These are phyloP conservation scores for Mucor irregularis DNA, from an alignment of 371 early-diverging fungal species.

Conservation along the genomic window DNA sequence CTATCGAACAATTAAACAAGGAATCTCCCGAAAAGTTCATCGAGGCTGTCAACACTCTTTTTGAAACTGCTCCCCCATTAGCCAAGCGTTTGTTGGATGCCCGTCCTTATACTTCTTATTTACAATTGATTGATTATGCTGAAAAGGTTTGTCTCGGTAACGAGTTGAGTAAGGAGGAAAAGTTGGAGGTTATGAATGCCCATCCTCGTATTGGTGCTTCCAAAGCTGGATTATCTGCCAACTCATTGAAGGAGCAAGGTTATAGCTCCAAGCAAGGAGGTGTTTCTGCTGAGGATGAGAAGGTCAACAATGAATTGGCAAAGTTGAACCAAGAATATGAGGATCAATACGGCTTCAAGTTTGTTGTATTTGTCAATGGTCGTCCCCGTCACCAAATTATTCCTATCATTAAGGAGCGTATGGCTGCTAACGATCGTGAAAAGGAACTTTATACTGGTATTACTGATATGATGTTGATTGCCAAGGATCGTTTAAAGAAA, in stretches of 20 bases:
- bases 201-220: conserved; percentile 91
- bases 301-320: conserved; percentile 41
- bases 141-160: conserved; percentile 46
- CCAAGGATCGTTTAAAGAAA: conserved; percentile 75
- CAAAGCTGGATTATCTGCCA: conserved; percentile 66
- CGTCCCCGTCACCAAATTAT: conserved; percentile 71
- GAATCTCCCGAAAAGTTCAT: conserved; percentile 56
- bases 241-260: conserved; percentile 80
- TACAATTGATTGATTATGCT: conserved; percentile 63
- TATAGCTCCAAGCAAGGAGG: conserved; percentile 31
- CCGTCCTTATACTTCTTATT: conserved; percentile 71
- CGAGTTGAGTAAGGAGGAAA: conserved; percentile 59
- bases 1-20: conserved; percentile 73
- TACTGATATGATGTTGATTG: conserved; percentile 76
- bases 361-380: conserved; percentile 89
- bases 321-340: conserved; percentile 74
- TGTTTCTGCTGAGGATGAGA: conserved; percentile 36
- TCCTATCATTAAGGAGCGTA: conserved; percentile 70
- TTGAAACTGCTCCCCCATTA: conserved; percentile 87
- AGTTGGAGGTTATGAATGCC: conserved; percentile 76
- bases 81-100: conserved; percentile 66
- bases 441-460: conserved; percentile 67
- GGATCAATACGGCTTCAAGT: conserved; percentile 83
- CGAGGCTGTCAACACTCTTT: conserved; percentile 68
- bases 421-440: conserved; percentile 48